Base-by-base conservation (phyloP, 2,329 filamentous ascomycete genomes). In the Lasiodiplodia gonubiensis region DNA sequence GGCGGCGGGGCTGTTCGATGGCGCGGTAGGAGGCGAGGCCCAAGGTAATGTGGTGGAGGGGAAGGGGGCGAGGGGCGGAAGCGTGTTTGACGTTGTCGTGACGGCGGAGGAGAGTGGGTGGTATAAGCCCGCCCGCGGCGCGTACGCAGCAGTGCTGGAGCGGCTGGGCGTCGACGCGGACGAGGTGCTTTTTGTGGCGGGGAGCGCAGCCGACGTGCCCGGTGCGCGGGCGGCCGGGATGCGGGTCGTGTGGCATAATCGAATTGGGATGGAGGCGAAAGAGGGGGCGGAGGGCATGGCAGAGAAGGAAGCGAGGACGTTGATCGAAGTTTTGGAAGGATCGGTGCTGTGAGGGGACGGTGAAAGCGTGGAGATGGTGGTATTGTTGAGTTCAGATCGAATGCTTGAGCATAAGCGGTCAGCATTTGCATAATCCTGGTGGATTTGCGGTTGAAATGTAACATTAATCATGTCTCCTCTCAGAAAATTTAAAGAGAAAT, bases 61-160 rank as follows among this genome's bases (percentile, higher is more conserved):
- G 42, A 53, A 67, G 25, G 27, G 14, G 1, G 27, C 7, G 16
- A 30, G 68, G 39, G 57, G 66, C 21, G 61, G 55, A 1, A 54
- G 30, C 10, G 25, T 39, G n/a, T 80, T 81, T 30, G 76, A 81
- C 42, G 71, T 72, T 2, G 72, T 76, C 4, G 64, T 80, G 4
- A 80, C 79, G 1, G 80, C 79, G 0, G 79, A 81, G 64, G 78
- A 81, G 66, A 77, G 72, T 16, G 78, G 79, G 2, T 80, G 76
- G 64, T 81, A 81, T 64, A 80, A 82, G 65, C 80, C 80, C 1
- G 70, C 72, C 2, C 67, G 64, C 8, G 67, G 74, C 42, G 76
- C 80, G 1, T 81, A 82, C 57, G 51, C 72, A 3, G 73, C 71
- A 4, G 72, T 79, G 4, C 67, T 82, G 3, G 68, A 69, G 0